These are phyloP conservation scores for Ananas comosus DNA, from an alignment of 176 grass and related monocot genomes.

Conservation along the genomic window DNA sequence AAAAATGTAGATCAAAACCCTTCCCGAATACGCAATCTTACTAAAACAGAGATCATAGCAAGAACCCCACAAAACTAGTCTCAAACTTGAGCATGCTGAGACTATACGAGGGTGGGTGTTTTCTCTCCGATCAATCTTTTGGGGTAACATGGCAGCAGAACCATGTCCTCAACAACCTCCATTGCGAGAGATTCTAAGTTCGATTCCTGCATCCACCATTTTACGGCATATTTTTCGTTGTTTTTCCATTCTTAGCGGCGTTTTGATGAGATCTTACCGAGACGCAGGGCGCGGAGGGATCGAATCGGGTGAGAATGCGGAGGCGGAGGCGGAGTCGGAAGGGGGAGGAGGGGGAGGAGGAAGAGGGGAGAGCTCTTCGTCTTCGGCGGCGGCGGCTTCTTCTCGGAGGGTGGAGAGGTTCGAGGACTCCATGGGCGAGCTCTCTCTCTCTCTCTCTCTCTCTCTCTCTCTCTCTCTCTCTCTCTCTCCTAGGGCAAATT, in stretches of 20 bases:
- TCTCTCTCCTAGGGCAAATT: too few species aligned
- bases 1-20: too few species aligned
- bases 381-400: conserved; percentile 34
- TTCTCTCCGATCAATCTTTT: too few species aligned
- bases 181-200: background rate
- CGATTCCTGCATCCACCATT: background rate
- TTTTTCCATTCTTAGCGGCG: too few species aligned
- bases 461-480: too few species aligned
- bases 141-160: too few species aligned
- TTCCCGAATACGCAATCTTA: too few species aligned
- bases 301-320: conserved; percentile 39
- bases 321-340: conserved; percentile 24
- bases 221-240: background rate
- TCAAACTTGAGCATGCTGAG: too few species aligned
- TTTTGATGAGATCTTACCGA: conserved; percentile 33
- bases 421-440: conserved; percentile 42
- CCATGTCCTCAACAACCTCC: background rate
- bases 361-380: conserved; percentile 22
- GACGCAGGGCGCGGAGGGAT: conserved; percentile 81
- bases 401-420: conserved; percentile 55
- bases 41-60: too few species aligned
- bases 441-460: too few species aligned
- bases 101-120: too few species aligned
- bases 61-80: too few species aligned
- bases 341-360: conserved; percentile 21